Conservation (phyloP, 306 rosid species). For the Erythrophleum fordii region DNA sequence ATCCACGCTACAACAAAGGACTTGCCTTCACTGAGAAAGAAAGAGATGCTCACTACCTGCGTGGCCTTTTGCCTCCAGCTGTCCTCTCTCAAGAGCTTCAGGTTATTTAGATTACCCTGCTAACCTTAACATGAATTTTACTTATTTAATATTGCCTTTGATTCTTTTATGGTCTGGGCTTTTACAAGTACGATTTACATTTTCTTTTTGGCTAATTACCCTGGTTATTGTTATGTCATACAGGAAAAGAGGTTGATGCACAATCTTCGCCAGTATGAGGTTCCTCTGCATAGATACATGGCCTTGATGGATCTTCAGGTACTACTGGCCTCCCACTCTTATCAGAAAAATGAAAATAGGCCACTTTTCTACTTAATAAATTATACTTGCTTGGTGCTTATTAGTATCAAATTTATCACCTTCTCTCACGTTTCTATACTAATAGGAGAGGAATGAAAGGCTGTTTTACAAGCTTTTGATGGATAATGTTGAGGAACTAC, state of each 20-base stretch:
- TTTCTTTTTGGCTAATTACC: constrained; percentile 11
- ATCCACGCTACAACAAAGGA: constrained; percentile 96
- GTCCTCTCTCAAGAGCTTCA: constrained; percentile 81
- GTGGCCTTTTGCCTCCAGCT: constrained; percentile 93
- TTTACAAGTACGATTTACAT: background rate
- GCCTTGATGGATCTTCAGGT: constrained; percentile 99
- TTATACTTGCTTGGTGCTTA: background rate
- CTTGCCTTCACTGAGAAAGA: constrained; percentile 84
- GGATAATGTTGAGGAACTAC: constrained; percentile 88
- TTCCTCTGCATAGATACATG: constrained; percentile 85
- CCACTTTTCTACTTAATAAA: background rate
- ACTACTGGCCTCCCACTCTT: background rate
- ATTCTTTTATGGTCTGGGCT: background rate
- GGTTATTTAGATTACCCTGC: constrained; percentile 44
- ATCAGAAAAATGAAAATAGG: too few species aligned
- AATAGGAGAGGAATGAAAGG: constrained; percentile 92
- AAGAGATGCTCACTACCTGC: constrained; percentile 95
- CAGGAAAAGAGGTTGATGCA: constrained; percentile 91
- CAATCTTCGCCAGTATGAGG: constrained; percentile 85
- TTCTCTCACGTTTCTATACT: constrained; percentile 28
- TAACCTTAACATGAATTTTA: background rate
- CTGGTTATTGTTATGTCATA: constrained; percentile 23
- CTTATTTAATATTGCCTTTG: too few species aligned
- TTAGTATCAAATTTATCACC: constrained; percentile 28
- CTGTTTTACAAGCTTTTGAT: constrained; percentile 91